Evolutionary conservation across 495 filamentous ascomycete genomes (phyloP), one percentile per base, ranked within the genome.

Genomic region (Cercophora scortea): DNA sequence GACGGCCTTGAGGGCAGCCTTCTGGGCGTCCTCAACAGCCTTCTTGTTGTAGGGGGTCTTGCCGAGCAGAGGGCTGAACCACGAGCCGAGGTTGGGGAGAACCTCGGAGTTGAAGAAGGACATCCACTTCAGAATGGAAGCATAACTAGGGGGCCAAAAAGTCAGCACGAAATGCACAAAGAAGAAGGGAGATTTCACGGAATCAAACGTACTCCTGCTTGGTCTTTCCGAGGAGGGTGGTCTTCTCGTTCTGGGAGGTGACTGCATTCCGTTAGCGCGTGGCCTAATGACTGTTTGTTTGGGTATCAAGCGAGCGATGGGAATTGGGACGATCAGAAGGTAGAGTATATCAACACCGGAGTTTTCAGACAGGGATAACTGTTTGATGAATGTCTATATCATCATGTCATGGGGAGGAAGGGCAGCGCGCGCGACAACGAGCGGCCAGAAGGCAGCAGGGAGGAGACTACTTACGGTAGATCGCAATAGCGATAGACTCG

Each of bases 351-450:
- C 92, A 88, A 95, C 89, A 92, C 61, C 68, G 72, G 77, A 69
- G 67, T 71, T 52, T 94, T 96, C 88, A 93, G 91, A 85, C 88
- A 96, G 91, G 91, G 91, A 96, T 96, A 96, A 96, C 91, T 95
- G 86, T 80, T 80, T 76, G 71, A 76, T 15, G 78, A 74, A 78
- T 74, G 74, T 78, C 78, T 73, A 68, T 65, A 59, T 94, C 90
- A 94, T 95, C 89, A 89, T 84, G 62, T 57, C 52, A 48, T 54
- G 50, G 39, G 41, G 50, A 54, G 49, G 45, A 49, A 50, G 25
- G 45, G 25, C 25, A 5, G 25, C 25, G 25, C 25, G 25, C 25
- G 25, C 25, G 25, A 5, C 25, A 25, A 5, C 2, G 25, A 25
- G 25, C 25, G 25, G 25, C 25, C 25, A 25, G 25, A 2, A 25